Base-by-base conservation (phyloP, 2,329 filamentous ascomycete species). In the Calonectria fujianensis region DNA sequence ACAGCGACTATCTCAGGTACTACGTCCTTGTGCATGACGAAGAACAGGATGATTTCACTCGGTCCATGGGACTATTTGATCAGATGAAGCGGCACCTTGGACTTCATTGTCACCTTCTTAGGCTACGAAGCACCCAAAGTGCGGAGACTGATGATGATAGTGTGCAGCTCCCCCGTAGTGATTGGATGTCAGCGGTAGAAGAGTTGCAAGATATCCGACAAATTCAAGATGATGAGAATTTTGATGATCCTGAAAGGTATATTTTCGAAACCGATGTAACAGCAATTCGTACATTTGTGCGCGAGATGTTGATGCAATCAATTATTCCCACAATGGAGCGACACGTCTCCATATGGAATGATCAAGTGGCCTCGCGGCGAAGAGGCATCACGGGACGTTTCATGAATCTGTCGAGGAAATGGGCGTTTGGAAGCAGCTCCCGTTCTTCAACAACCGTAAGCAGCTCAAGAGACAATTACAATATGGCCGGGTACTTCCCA, bases 61-160 rank as follows among this genome's bases (percentile, higher is more conserved):
- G 96, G 85, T 98, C 96, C 16, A 96, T 96, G 84, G 91, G 93
- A 24, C 88, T 98, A 35, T 99, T 98, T 84, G 97, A 99, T 80
- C 95, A 98, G 84, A 99, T 99, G 97, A 99, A 98, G 86, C 93
- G 97, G n/a, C 95, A 98, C 85, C 95, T 99, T 77, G 97, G 97
- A 2, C 88, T 98, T 63, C 96, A 99, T 85, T 99, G 97, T 83
- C 97, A 99, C 85, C 89, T 99, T 14, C 88, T 99, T 41, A 90
- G 97, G 76, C 87, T 99, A 66, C 91, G 96, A 79, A 97, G 95
- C 81, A 94, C 92, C 48, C 94, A 96, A 82, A 96, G 95, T 84
- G 93, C 95, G 45, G 92, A 96, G 76, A 96, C 95, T 1, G 97
- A 98, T 83, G 96, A 98, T 83, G 96, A 98, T 82, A 96, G 95